Conservation (phyloP, 1,284 basidiomycete genomes). For the Cystobasidium slooffiae region DNA sequence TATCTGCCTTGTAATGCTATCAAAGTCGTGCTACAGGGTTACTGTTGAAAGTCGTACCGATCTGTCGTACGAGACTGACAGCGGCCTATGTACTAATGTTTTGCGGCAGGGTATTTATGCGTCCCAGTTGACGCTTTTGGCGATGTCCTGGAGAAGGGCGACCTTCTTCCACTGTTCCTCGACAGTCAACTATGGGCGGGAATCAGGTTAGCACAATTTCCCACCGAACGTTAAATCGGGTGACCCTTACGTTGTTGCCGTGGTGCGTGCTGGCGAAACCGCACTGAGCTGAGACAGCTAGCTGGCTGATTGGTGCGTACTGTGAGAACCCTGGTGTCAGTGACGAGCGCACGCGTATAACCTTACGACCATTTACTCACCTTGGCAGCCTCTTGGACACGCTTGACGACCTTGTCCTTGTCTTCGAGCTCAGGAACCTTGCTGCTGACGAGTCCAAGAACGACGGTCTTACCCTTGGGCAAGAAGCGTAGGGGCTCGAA, state of each 20-base stretch:
- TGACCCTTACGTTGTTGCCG: slow-evolving; percentile 50
- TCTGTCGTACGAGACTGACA: neutral
- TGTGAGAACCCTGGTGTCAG: neutral
- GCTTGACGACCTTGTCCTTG: slow-evolving; percentile 48
- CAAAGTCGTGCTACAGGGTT: neutral
- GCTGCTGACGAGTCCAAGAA: slow-evolving; percentile 51
- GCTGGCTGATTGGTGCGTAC: slow-evolving; percentile 51
- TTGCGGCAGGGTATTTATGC: slow-evolving; percentile 7
- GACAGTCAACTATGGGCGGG: slow-evolving; percentile 47
- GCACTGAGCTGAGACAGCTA: slow-evolving; percentile 55
- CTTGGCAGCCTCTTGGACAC: slow-evolving; percentile 47
- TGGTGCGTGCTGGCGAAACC: slow-evolving; percentile 52
- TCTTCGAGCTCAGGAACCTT: slow-evolving; percentile 48
- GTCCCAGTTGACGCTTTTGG: slow-evolving; percentile 26
- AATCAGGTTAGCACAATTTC: neutral
- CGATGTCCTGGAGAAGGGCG: slow-evolving; percentile 29
- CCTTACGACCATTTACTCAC: neutral
- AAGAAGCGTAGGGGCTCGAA: slow-evolving; percentile 71
- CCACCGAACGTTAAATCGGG: neutral
- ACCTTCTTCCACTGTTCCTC: slow-evolving; percentile 55
- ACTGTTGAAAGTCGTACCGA: slow-evolving; percentile 5
- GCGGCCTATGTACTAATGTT: neutral
- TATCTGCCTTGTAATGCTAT: slow-evolving; percentile 1
- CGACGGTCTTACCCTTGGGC: slow-evolving; percentile 59
- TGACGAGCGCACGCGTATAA: neutral